phyloP scores from a whole-genome alignment of 345 rosid species.

The Cardamine chenopodiifolia region DNA sequence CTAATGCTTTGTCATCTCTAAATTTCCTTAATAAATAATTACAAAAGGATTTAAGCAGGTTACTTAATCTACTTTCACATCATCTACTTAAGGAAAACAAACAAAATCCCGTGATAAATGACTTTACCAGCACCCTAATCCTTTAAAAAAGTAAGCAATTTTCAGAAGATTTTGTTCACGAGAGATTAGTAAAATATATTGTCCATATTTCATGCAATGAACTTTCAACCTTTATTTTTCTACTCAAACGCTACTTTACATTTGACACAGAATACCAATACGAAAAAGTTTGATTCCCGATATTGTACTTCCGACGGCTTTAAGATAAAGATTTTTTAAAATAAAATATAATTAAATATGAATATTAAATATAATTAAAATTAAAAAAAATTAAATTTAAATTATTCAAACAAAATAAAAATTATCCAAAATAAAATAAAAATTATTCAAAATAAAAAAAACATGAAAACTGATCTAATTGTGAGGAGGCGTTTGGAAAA shows the following conservation, averaged over 20 bases:
- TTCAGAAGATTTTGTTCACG: background rate
- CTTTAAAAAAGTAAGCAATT: background rate
- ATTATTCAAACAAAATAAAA: too few species aligned
- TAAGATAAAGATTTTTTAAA: too few species aligned
- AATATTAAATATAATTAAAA: too few species aligned
- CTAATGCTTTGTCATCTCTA: background rate
- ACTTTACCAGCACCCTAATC: slow-evolving; percentile 14
- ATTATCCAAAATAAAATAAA: too few species aligned
- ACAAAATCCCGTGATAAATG: slow-evolving; percentile 5
- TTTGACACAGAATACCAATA: too few species aligned
- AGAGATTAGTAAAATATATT: background rate
- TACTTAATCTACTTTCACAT: background rate
- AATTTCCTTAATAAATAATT: background rate
- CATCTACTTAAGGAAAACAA: background rate
- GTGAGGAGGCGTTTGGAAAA: too few species aligned
- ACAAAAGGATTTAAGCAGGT: slow-evolving; percentile 9
- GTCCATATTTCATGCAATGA: background rate
- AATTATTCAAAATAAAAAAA: too few species aligned
- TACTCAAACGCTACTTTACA: background rate
- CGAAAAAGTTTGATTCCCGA: background rate
- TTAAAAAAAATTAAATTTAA: too few species aligned
- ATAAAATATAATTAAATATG: too few species aligned
- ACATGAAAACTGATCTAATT: too few species aligned
- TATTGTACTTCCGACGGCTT: too few species aligned
- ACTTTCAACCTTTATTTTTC: background rate